Conservation (phyloP, 805 yeast genomes). For the Blastobotrys terrestris region DNA sequence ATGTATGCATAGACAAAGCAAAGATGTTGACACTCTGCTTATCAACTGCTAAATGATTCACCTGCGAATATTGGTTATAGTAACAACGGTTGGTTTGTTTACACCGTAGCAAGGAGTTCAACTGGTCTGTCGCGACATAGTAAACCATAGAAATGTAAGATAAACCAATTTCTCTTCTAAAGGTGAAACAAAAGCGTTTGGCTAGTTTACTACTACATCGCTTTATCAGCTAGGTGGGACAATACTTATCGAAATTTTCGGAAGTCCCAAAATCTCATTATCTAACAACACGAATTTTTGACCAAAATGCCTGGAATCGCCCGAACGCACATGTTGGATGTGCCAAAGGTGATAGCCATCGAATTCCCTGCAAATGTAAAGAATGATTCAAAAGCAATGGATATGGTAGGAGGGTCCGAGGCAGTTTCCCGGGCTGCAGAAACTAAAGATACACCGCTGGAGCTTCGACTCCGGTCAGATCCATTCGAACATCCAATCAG, state of each 20-base stretch:
- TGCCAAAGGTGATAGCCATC: conserved; percentile 67
- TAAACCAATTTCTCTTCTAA: no score
- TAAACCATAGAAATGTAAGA: no score
- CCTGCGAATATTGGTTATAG: no score
- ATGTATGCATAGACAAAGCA: no score
- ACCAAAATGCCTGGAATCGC: conserved; percentile 30
- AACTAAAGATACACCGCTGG: conserved; percentile 28
- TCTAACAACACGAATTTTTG: background rate
- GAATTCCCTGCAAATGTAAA: conserved; percentile 73
- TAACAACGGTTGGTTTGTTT: no score
- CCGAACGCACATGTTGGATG: conserved; percentile 55
- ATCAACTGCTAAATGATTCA: no score
- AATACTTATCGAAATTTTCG: background rate
- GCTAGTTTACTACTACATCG: no score
- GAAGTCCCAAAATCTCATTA: background rate
- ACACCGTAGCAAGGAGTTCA: no score
- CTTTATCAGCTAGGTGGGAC: no score
- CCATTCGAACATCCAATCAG: conserved; percentile 45
- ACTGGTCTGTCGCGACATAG: no score
- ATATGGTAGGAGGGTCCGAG: conserved; percentile 44
- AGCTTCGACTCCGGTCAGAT: conserved; percentile 34
- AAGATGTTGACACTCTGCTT: no score
- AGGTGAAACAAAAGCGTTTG: no score
- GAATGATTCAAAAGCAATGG: conserved; percentile 37
- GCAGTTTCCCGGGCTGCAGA: conserved; percentile 34